Conservation (phyloP, 495 filamentous ascomycete genomes). For the Rostrohypoxylon terebratum region DNA sequence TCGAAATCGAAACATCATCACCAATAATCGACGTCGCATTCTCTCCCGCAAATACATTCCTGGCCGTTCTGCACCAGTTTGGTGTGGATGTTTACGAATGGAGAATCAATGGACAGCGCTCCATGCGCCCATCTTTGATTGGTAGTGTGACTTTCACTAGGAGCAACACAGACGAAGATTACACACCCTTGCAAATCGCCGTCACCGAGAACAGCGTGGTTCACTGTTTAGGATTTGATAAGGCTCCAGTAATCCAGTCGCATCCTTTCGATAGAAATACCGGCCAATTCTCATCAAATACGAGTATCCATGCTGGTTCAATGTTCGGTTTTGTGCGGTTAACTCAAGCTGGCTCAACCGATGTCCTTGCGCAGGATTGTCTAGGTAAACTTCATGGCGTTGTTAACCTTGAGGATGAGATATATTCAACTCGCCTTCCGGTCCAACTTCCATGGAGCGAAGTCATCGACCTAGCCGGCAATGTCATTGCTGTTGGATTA, state of each 20-base stretch:
- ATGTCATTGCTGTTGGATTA: constrained; percentile 68
- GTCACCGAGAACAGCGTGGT: constrained; percentile 46
- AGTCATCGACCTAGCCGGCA: constrained; percentile 53
- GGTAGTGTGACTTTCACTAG: constrained; percentile 43
- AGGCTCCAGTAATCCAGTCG: constrained; percentile 42
- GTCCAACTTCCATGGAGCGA: constrained; percentile 65
- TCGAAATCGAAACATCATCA: constrained; percentile 72
- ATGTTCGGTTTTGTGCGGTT: constrained; percentile 51
- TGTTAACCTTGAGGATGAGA: constrained; percentile 48
- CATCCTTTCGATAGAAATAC: constrained; percentile 42
- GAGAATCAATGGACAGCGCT: constrained; percentile 61
- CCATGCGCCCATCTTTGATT: constrained; percentile 48
- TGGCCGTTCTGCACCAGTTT: constrained; percentile 76
- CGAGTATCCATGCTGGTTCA: constrained; percentile 46
- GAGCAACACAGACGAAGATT: constrained; percentile 30
- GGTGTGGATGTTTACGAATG: constrained; percentile 75
- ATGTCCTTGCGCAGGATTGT: constrained; percentile 55
- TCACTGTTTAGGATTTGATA: constrained; percentile 46
- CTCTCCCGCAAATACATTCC: constrained; percentile 69
- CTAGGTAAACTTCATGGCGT: constrained; percentile 52
- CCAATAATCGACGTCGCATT: constrained; percentile 81
- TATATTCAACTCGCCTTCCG: constrained; percentile 53
- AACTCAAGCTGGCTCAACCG: constrained; percentile 50
- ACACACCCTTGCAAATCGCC: constrained; percentile 43
- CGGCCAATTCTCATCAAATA: constrained; percentile 46